Evolutionary conservation across 2,329 filamentous ascomycete species (phyloP).

Genomic region (Bretziella fagacearum): DNA sequence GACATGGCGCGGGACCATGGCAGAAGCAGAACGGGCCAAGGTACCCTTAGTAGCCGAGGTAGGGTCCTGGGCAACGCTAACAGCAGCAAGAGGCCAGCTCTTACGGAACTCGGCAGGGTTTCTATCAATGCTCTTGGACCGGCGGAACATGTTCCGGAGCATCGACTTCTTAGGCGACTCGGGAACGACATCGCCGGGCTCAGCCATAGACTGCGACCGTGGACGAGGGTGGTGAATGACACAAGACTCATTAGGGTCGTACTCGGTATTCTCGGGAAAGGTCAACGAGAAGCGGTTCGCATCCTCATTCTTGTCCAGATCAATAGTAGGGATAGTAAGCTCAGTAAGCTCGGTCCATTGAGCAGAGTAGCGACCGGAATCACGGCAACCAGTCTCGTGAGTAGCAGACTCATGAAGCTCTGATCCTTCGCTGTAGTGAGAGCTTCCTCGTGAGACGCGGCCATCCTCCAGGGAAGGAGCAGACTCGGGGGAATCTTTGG

Average conservation of each 20-base stretch:
- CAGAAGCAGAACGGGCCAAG: constrained; percentile 1
- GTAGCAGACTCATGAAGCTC: constrained; percentile 8
- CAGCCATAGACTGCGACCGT: constrained; percentile 5
- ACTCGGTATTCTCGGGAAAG: constrained; percentile 11
- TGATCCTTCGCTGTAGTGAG: constrained; percentile 10
- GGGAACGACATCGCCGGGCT: not conserved
- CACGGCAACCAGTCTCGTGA: constrained; percentile 7
- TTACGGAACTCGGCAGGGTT: constrained; percentile 9
- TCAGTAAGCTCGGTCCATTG: constrained; percentile 14
- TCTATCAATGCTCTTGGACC: constrained; percentile 10
- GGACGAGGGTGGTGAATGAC: constrained; percentile 3
- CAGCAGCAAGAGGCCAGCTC: constrained; percentile 11
- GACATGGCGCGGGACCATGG: constrained; percentile 4
- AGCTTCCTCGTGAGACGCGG: constrained; percentile 13
- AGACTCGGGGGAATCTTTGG: not conserved
- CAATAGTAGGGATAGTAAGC: constrained; percentile 12
- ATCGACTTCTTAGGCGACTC: constrained; percentile 12
- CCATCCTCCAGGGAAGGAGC: constrained; percentile 3
- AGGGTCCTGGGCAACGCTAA: not conserved
- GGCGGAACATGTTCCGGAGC: constrained; percentile 11
- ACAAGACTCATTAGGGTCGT: not conserved
- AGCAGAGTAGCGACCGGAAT: constrained; percentile 12
- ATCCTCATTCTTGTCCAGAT: constrained; percentile 13
- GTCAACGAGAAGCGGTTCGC: constrained; percentile 9
- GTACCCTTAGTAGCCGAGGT: constrained; percentile 3